Conservation (phyloP, 768 basidiomycete genomes). For the Rhodotorula babjevae region DNA sequence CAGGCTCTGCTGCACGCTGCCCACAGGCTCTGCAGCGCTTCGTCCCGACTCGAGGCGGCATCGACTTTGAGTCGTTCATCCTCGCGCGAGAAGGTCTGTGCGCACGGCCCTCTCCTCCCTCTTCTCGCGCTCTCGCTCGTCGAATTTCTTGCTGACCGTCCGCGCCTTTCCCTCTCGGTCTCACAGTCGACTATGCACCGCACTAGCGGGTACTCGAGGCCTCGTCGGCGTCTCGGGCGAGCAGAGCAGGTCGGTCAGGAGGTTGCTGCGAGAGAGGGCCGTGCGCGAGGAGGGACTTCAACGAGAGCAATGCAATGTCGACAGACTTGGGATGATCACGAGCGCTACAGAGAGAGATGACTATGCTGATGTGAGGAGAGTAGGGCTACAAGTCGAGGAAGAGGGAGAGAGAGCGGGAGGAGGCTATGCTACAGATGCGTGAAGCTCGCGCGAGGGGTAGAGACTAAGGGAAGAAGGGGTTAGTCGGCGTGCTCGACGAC, state of each 20-base stretch:
- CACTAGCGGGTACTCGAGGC: not conserved
- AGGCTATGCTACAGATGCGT: not conserved
- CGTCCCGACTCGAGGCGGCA: not conserved
- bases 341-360: not conserved
- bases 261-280: no score
- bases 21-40: not conserved
- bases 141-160: no score
- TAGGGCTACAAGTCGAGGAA: no score
- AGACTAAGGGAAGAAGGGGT: constrained; percentile 17
- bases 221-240: not conserved
- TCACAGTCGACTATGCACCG: not conserved
- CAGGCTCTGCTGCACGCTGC: not conserved
- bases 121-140: not conserved
- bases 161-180: no score
- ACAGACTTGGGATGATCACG: not conserved
- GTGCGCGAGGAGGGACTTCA: no score
- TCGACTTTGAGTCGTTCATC: constrained; percentile 2
- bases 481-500: not conserved
- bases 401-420: not conserved
- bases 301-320: no score
- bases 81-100: not conserved
- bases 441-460: not conserved
- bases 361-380: no score
- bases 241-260: no score
- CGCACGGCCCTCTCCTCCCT: not conserved